Evolutionary conservation across 305 asterid genomes (phyloP).

Genomic region (Petunia hybrid): DNA sequence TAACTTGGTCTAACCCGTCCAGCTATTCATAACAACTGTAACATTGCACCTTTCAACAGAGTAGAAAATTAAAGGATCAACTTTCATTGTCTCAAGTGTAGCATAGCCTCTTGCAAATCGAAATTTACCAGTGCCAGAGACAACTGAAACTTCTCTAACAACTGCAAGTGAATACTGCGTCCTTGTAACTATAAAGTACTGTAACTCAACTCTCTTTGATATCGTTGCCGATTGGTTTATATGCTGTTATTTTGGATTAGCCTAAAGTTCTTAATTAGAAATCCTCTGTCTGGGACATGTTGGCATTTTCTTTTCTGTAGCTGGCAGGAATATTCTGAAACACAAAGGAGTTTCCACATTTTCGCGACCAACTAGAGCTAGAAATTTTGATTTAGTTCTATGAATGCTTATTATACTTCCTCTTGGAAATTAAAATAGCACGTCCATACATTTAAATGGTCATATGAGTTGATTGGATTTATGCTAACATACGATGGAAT

Average conservation of each 20-base stretch:
- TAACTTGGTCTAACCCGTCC: too few relatives aligned
- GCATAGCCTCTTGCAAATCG: constrained; percentile 22
- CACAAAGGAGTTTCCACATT: not conserved
- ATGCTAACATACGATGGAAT: too few relatives aligned
- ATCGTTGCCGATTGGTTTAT: not conserved
- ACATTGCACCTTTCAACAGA: not conserved
- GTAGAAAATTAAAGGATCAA: not conserved
- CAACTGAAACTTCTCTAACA: constrained; percentile 25
- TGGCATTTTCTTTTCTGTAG: not conserved
- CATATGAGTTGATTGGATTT: too few relatives aligned
- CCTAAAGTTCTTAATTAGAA: not conserved
- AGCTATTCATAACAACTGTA: not conserved
- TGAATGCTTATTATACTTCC: too few relatives aligned
- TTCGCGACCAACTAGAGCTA: not conserved
- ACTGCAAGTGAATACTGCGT: constrained; percentile 11
- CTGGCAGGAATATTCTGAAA: not conserved
- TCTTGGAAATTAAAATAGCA: too few relatives aligned
- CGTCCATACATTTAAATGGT: too few relatives aligned
- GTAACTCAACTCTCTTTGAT: not conserved
- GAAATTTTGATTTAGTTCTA: not conserved
- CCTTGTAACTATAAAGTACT: constrained; percentile 21
- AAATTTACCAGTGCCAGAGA: constrained; percentile 22
- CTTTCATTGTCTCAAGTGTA: not conserved
- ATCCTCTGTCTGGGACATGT: not conserved
- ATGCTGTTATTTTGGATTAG: not conserved